Evolutionary conservation across 495 filamentous ascomycete species (phyloP).

Genomic region (Cladorrhinum samala): DNA sequence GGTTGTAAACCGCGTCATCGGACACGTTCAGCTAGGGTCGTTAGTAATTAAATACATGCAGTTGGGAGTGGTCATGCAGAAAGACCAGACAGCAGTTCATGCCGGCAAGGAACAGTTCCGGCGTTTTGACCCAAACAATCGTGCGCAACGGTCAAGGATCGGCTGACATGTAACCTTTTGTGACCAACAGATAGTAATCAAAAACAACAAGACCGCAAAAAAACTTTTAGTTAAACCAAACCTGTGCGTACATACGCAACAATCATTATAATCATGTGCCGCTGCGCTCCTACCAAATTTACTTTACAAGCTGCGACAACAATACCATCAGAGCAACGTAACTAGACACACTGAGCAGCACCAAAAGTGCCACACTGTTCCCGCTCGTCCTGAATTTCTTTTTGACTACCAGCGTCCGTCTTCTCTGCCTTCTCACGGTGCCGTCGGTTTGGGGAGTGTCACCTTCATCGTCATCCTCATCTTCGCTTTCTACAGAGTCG

Average conservation of each 20-base stretch:
- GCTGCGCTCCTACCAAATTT: slow-evolving; percentile 10
- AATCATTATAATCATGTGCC: no score
- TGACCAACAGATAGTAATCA: no score
- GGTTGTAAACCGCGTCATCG: no score
- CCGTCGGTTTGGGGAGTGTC: not conserved
- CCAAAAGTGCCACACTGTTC: slow-evolving; percentile 74
- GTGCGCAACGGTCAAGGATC: not conserved
- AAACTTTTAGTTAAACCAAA: no score
- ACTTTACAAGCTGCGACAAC: slow-evolving; percentile 50
- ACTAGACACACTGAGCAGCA: slow-evolving; percentile 70
- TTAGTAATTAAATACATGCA: no score
- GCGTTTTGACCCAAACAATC: not conserved
- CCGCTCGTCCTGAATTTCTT: slow-evolving; percentile 89
- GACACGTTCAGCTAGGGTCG: no score
- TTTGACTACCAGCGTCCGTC: slow-evolving; percentile 29
- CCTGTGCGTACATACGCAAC: no score
- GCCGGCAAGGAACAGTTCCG: slow-evolving; percentile 7
- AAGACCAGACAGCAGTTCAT: not conserved
- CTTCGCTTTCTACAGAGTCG: slow-evolving; percentile 33
- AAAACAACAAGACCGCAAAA: no score
- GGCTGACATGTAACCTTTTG: no score
- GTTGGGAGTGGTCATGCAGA: no score
- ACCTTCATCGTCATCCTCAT: slow-evolving; percentile 44
- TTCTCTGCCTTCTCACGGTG: not conserved
- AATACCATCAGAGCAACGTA: slow-evolving; percentile 76